These are phyloP conservation scores for Colletotrichum truncatum DNA, from an alignment of 2,329 filamentous ascomycete genomes.

Conservation along the genomic window DNA sequence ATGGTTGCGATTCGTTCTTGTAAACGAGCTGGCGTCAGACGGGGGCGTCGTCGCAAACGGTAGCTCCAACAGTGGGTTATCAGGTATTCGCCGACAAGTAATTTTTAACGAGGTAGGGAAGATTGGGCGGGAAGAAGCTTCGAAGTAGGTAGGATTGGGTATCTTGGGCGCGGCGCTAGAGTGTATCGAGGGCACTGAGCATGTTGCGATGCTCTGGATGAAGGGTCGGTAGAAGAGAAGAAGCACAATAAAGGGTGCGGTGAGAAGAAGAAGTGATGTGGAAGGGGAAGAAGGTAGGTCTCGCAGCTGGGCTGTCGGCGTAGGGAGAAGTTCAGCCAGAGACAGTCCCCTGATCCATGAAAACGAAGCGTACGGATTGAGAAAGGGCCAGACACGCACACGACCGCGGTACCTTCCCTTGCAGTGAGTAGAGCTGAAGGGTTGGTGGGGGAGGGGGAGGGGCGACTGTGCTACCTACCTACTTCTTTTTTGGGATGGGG, in stretches of 20 bases:
- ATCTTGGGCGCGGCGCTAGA: background rate
- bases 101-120: background rate
- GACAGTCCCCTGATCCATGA: slow-evolving; percentile 15
- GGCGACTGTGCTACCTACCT: background rate
- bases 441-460: background rate
- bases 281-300: background rate
- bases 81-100: background rate
- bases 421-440: background rate
- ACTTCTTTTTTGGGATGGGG: too few relatives aligned
- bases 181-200: background rate
- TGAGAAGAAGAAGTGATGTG: background rate
- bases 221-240: background rate
- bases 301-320: background rate
- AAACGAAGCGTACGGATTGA: slow-evolving; percentile 11
- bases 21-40: background rate
- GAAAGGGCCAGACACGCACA: background rate
- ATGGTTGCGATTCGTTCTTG: background rate
- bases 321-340: background rate
- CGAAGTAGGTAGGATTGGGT: background rate
- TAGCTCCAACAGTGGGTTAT: background rate
- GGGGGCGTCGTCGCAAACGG: slow-evolving; percentile 9
- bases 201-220: background rate
- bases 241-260: background rate
- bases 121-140: too few relatives aligned
- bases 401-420: background rate